Evolutionary conservation across 2,329 filamentous ascomycete species (phyloP).

Genomic region (Lithohypha guttulata): DNA sequence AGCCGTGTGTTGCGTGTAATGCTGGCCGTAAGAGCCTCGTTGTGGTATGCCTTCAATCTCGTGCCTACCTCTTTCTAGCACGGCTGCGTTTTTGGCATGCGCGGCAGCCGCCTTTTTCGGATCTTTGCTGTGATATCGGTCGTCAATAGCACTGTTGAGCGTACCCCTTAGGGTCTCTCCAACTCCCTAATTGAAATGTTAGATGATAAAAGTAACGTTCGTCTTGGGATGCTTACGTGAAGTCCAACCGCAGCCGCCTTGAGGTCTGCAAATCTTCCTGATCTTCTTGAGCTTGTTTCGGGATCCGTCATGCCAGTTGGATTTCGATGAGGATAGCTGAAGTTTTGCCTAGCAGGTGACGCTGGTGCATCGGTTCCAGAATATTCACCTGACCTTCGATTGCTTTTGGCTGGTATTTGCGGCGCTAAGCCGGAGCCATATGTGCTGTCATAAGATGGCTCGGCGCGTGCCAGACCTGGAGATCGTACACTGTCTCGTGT

Average conservation of each 20-base stretch:
- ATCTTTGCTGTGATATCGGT: slow-evolving; percentile 16
- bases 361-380: not conserved
- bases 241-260: slow-evolving; percentile 19
- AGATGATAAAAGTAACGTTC: too few species aligned
- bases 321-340: slow-evolving; percentile 19
- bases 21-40: too few species aligned
- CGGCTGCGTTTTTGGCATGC: slow-evolving; percentile 15
- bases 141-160: slow-evolving; percentile 17
- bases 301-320: too few species aligned
- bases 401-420: slow-evolving; percentile 5
- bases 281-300: too few species aligned
- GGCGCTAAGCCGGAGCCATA: slow-evolving; percentile 10
- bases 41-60: slow-evolving; percentile 15
- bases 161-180: slow-evolving; percentile 21
- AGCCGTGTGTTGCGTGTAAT: not conserved
- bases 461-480: too few species aligned
- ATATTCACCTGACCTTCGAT: slow-evolving; percentile 3
- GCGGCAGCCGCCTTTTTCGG: slow-evolving; percentile 16
- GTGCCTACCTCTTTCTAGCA: slow-evolving; percentile 14
- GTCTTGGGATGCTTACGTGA: slow-evolving; percentile 12
- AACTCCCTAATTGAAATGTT: slow-evolving; percentile 12
- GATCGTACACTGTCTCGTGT: too few species aligned
- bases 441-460: too few species aligned
- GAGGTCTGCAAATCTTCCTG: slow-evolving; percentile 17
- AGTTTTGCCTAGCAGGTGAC: slow-evolving; percentile 13